Conservation (phyloP, 2,329 filamentous ascomycete genomes). For the Microcyclospora tardicrescens region DNA sequence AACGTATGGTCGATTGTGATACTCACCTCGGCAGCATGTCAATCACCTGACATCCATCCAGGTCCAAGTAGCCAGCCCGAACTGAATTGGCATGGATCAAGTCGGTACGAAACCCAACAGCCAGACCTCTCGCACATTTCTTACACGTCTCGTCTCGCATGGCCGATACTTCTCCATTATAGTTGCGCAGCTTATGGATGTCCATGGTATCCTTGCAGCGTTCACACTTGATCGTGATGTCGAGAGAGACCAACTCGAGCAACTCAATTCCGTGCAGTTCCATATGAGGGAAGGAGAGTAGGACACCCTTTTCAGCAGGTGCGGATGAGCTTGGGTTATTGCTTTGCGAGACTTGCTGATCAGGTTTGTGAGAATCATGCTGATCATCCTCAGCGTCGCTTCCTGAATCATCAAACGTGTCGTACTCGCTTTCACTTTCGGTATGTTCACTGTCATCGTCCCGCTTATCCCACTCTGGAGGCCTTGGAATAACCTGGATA, state of each 20-base stretch:
- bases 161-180: constrained; percentile 26
- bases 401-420: not conserved
- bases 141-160: constrained; percentile 38
- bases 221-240: constrained; percentile 62
- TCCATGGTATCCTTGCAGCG: constrained; percentile 66
- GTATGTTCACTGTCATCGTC: constrained; percentile 19
- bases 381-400: constrained; percentile 12
- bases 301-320: constrained; percentile 53
- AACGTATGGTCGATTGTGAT: not conserved
- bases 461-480: constrained; percentile 56
- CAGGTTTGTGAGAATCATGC: constrained; percentile 36
- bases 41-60: constrained; percentile 58
- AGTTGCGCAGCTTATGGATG: constrained; percentile 50
- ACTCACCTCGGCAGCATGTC: constrained; percentile 59
- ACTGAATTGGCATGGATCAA: constrained; percentile 60
- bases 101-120: constrained; percentile 43
- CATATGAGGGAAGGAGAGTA: constrained; percentile 63
- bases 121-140: constrained; percentile 41
- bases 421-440: constrained; percentile 14
- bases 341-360: constrained; percentile 21
- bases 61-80: constrained; percentile 67
- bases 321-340: constrained; percentile 26
- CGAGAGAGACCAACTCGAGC: constrained; percentile 53
- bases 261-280: constrained; percentile 68
- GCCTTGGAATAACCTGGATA: constrained; percentile 58